Evolutionary conservation across 1,284 basidiomycete genomes (phyloP).

Genomic region (Thecaphora frezii): DNA sequence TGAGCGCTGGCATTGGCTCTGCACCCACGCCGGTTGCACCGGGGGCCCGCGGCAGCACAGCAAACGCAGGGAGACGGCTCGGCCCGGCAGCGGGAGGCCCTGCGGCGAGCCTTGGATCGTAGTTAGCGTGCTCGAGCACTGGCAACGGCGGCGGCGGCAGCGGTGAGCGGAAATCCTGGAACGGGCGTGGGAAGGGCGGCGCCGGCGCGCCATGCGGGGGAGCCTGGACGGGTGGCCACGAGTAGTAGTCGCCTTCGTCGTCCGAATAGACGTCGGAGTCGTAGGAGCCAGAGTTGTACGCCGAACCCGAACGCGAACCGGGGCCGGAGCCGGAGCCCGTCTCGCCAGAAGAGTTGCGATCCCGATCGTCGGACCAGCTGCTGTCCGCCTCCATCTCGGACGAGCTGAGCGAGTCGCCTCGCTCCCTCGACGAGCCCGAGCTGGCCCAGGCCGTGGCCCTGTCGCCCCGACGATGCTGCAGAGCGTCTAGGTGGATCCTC

Average conservation of each 20-base stretch:
- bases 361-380: background rate
- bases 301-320: background rate
- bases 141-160: constrained; percentile 2
- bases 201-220: too few relatives aligned
- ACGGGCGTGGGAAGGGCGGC: too few relatives aligned
- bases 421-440: background rate
- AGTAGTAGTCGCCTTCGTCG: background rate
- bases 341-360: background rate
- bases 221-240: too few relatives aligned
- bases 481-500: background rate
- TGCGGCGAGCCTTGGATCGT: too few relatives aligned
- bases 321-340: too few relatives aligned
- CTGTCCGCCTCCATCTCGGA: constrained; percentile 1
- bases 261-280: constrained; percentile 2
- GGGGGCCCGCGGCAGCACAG: too few relatives aligned
- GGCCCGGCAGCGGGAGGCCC: too few relatives aligned
- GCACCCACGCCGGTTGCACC: too few relatives aligned
- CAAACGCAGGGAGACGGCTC: too few relatives aligned
- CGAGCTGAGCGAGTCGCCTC: background rate
- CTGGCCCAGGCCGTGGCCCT: background rate
- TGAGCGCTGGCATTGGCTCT: constrained; percentile 1
- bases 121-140: too few relatives aligned
- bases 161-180: too few relatives aligned
- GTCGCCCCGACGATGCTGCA: background rate
- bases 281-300: background rate